Base-by-base conservation (phyloP, 2,329 filamentous ascomycete species). In the Fusarium sp. region DNA sequence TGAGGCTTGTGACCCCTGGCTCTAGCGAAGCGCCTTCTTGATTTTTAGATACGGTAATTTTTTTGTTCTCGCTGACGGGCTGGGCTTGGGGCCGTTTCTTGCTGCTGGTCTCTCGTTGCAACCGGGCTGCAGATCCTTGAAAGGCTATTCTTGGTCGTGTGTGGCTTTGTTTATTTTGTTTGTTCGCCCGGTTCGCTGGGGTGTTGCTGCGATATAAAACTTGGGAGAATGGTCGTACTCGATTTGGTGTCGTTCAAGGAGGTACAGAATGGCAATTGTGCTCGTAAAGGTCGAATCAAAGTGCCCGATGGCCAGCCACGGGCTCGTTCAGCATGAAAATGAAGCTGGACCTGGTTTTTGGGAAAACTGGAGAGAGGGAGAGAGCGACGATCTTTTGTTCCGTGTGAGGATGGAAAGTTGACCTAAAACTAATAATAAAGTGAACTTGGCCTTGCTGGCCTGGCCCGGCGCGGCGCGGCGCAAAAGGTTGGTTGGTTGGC, bases 231-330 rank as follows among this genome's bases (percentile, higher is more conserved):
- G 30, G 63, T 65, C 20, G 57, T 58, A 45, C 57, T 67, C 51
- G 63, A 56, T 51, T 48, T 52, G 61, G 49, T 44, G 45, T 67
- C 41, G 57, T 43, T 63, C 53, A 38, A 20, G 4, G 46, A 27
- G 27, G 44, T 55, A 27, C 18, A 45, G 62, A 38, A 38, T 38
- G 34, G n/a, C 34, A 38, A 38, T 67, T 58, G 54, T 59, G 64
- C 44, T 60, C 34, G 30, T 57, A 58, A 34, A 57, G 34, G 44
- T 48, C 38, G 34, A 61, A 43, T 60, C 32, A 47, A 52, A 62
- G 25, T 62, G 52, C 70, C 72, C 58, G 52, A 62, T 71, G 72
- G 65, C 72, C 72, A 68, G 72, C 70, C 72, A 74, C 72, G 61
- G 70, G 60, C 57, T 69, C 46, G 62, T 72, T 62, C 55, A 67